Percentiles rank a stretch among this genome's conserved stretches.
Evolutionary conservation across 306 rosid genomes (phyloP).

Genomic region (Rubus parviflorus): DNA sequence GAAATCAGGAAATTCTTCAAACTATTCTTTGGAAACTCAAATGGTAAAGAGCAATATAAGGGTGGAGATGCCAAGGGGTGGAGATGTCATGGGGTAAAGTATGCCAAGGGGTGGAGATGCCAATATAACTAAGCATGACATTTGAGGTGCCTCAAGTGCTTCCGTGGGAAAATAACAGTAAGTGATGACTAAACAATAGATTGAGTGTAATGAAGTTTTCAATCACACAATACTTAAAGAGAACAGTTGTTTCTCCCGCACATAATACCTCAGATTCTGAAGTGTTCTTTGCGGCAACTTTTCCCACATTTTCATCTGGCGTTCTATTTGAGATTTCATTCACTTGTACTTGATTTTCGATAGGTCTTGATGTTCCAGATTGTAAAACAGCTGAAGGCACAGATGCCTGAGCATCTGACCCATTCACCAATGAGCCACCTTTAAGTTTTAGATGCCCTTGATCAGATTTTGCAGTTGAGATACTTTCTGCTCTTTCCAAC

Average conservation of each 20-base stretch:
- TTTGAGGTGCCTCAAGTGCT: not conserved
- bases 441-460: conserved; percentile 63
- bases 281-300: conserved; percentile 42
- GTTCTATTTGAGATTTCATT: conserved; percentile 62
- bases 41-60: not conserved
- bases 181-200: conserved; percentile 13
- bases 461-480: conserved; percentile 54
- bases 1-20: not conserved
- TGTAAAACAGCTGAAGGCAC: conserved; percentile 44
- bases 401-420: conserved; percentile 66
- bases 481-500: conserved; percentile 60
- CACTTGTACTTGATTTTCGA: conserved; percentile 62
- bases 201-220: not conserved
- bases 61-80: not conserved
- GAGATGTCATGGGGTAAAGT: not conserved
- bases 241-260: not conserved
- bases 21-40: not conserved
- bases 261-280: conserved; percentile 68
- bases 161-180: not conserved
- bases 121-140: not conserved
- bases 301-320: conserved; percentile 59
- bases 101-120: too few species aligned
- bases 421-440: conserved; percentile 55
- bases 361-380: conserved; percentile 62
- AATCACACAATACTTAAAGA: conserved; percentile 10